These are phyloP conservation scores for Fistulifera solaris DNA, from an alignment of 108 stramenopile species.

Conservation along the genomic window DNA sequence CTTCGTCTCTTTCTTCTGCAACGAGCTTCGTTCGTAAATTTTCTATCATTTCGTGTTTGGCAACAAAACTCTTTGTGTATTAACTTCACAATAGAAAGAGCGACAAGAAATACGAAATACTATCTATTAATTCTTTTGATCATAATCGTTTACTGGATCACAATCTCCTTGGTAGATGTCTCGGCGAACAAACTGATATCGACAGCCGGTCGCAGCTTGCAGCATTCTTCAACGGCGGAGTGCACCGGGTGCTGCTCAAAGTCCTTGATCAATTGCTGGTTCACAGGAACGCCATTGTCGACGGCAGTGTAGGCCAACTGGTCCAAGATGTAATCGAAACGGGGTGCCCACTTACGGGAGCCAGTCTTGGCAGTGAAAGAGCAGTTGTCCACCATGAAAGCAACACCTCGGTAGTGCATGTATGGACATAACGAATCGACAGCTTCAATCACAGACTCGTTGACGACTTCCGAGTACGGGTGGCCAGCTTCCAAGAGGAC, in stretches of 20 bases:
- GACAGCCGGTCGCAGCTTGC: slow-evolving; percentile 91
- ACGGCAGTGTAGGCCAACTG: slow-evolving; percentile 96
- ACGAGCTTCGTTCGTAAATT: too few species aligned
- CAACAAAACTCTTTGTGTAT: background rate
- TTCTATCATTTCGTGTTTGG: too few species aligned
- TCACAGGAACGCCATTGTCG: slow-evolving; percentile 86
- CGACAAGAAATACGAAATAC: too few species aligned
- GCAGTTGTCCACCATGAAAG: slow-evolving; percentile 99
- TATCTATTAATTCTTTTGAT: too few species aligned
- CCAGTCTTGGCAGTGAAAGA: slow-evolving; percentile 98
- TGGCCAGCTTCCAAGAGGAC: slow-evolving; percentile 93
- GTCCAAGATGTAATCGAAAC: slow-evolving; percentile 98
- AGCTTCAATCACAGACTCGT: slow-evolving; percentile 98
- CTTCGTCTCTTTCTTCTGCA: too few species aligned
- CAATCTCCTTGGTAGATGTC: slow-evolving; percentile 94
- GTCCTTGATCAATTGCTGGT: slow-evolving; percentile 74
- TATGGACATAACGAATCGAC: slow-evolving; percentile 97
- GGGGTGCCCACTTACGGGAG: slow-evolving; percentile 96
- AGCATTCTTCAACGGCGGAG: slow-evolving; percentile 90
- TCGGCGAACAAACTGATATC: slow-evolving; percentile 90
- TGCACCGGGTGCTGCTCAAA: slow-evolving; percentile 93
- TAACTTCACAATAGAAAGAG: too few species aligned
- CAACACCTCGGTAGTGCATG: slow-evolving; percentile 98
- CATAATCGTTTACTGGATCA: slow-evolving; percentile 62
- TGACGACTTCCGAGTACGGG: slow-evolving; percentile 98